Evolutionary conservation across 2,329 filamentous ascomycete genomes (phyloP), one percentile per base, ranked within the genome.

Genomic region (Xylaria sp.): DNA sequence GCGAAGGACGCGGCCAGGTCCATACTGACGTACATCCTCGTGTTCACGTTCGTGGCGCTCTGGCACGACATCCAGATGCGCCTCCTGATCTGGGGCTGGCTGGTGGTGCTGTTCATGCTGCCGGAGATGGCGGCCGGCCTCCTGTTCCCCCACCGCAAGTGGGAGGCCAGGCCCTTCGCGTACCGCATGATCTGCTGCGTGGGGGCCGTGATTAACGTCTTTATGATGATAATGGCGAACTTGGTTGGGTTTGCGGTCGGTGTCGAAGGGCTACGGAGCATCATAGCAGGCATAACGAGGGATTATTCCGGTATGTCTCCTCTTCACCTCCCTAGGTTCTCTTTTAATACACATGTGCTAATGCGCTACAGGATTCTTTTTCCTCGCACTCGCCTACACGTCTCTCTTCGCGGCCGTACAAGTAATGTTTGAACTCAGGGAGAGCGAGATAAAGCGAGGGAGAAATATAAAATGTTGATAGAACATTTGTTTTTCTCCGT

Each of bases 61-160:
- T 99, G 94, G 94, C 94, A 99, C 74, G 94, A 99, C 66, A 96
- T 99, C 67, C 88, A 96, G 74, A 82, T 97, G 24, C 85, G 89
- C 8, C 79, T 99, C 38, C 81, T 99, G 26, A 88, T 96, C 71
- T 99, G 94, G 94, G 93, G 94, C 22, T 99, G 94, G 94, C 81
- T 99, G 38, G 86, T 99, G 59, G 92, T 95, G 0, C 76, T 97
- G 20, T 99, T 99, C 74, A 91, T 99, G 71, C 71, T 97, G 6
- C 94, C 94, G 0, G 94, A 99, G 76, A 84, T 93, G 63, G 75
- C 89, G 7, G 91, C 86, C 0, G 78, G 79, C 0, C 76, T 85
- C 38, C 54, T 92, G 0, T 96, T 99, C 71, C 92, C 93, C 0
- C 70, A 80, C 48, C 79, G 79, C 39, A 85, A 83, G 62, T 97